Percentiles rank a stretch among this genome's conserved stretches.
Evolutionary conservation across 441 rosid genomes (phyloP).

Genomic region (Biscutella laevigata): DNA sequence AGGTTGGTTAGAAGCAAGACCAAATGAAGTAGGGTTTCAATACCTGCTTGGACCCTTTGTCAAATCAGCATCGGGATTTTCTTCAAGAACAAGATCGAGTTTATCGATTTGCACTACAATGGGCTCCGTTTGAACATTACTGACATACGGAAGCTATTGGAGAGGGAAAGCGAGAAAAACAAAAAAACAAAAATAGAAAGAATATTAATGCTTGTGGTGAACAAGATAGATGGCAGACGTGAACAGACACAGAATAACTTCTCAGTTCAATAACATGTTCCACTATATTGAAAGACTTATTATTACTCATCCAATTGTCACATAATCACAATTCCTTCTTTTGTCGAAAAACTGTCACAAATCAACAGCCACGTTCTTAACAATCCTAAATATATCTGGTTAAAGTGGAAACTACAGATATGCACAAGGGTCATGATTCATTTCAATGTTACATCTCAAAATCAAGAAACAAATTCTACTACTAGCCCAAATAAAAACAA

Average conservation of each 20-base stretch:
- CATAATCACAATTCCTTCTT: not conserved
- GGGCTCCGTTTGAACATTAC: constrained; percentile 86
- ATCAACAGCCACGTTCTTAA: not conserved
- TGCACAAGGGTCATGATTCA: not conserved
- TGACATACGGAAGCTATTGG: constrained; percentile 75
- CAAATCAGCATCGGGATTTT: constrained; percentile 57
- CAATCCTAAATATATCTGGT: not conserved
- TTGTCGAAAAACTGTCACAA: not conserved
- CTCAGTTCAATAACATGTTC: not conserved
- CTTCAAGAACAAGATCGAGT: constrained; percentile 96
- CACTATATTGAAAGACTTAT: not conserved
- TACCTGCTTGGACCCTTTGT: constrained; percentile 58
- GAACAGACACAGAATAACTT: not conserved
- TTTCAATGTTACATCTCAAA: not conserved
- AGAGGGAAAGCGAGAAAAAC: not conserved
- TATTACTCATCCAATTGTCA: not conserved
- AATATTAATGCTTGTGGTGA: constrained; percentile 3
- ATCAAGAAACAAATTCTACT: not conserved
- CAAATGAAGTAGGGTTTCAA: not conserved
- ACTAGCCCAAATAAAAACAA: too few relatives aligned
- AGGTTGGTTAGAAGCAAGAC: not conserved
- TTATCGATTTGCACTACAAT: constrained; percentile 80
- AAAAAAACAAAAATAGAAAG: not conserved
- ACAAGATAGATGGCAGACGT: not conserved
- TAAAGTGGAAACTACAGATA: not conserved